Percentiles rank a stretch among this genome's conserved stretches.
Conservation (phyloP, 2,329 filamentous ascomycete species). For the Calonectria henricotiae region DNA sequence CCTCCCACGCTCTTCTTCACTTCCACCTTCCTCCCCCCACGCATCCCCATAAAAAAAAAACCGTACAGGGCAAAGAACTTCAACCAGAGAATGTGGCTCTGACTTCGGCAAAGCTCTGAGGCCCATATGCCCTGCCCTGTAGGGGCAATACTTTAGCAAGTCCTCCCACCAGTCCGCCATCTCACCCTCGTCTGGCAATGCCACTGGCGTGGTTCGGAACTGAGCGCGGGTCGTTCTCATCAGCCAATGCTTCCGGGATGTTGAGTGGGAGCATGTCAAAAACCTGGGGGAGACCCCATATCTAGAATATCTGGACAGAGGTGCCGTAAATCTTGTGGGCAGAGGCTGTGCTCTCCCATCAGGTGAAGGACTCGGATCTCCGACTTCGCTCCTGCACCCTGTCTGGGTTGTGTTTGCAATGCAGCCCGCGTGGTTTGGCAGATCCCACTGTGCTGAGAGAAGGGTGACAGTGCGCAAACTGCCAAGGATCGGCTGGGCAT, state of each 20-base stretch:
- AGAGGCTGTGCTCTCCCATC: conserved; percentile 28
- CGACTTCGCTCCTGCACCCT: conserved; percentile 46
- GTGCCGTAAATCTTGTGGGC: conserved; percentile 37
- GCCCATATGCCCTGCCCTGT: conserved; percentile 34
- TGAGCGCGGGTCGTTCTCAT: conserved; percentile 21
- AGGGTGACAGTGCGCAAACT: conserved; percentile 31
- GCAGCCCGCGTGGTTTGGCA: conserved; percentile 38
- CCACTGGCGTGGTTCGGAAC: conserved; percentile 47
- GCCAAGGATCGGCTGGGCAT: conserved; percentile 27
- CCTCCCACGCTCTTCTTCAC: conserved; percentile 17
- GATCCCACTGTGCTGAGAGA: conserved; percentile 26
- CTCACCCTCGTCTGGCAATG: conserved; percentile 37
- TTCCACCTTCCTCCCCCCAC: conserved; percentile 27
- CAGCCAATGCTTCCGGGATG: conserved; percentile 9
- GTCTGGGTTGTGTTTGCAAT: conserved; percentile 35
- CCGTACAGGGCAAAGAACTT: conserved; percentile 4
- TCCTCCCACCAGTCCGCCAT: conserved; percentile 34
- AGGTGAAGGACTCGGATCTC: conserved; percentile 40
- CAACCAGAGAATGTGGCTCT: conserved; percentile 8
- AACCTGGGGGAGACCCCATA: conserved; percentile 28
- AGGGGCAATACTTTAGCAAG: not conserved
- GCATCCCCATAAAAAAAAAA: conserved; percentile 29
- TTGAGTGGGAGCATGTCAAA: conserved; percentile 10
- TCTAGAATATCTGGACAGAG: conserved; percentile 37
- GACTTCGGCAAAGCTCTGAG: conserved; percentile 8